A percentile compares a stretch with the other conserved stretches of the same genome.
phyloP scores from a whole-genome alignment of 306 rosid species.

The cucumber (Cucumis sativus) region DNA sequence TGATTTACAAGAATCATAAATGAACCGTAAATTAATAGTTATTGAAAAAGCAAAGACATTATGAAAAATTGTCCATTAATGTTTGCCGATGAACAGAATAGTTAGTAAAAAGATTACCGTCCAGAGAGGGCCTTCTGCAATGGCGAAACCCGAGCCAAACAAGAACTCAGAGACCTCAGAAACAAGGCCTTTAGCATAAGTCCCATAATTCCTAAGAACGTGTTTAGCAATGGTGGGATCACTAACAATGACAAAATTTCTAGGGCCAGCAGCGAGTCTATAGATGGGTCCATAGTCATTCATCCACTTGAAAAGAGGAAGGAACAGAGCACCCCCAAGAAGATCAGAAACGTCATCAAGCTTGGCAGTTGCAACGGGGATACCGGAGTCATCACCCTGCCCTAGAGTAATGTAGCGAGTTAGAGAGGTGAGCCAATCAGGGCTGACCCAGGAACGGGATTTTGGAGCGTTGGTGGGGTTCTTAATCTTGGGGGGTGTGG shows the following conservation, averaged over 20 bases:
- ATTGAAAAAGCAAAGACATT: background rate
- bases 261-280: constrained; percentile 82
- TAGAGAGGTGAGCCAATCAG: constrained; percentile 85
- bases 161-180: constrained; percentile 85
- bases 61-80: background rate
- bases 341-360: constrained; percentile 92
- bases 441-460: constrained; percentile 76
- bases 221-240: constrained; percentile 90
- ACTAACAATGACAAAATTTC: constrained; percentile 82
- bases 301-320: constrained; percentile 89
- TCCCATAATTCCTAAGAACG: constrained; percentile 70
- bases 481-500: constrained; percentile 17
- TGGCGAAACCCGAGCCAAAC: constrained; percentile 81
- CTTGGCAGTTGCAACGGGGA: constrained; percentile 62
- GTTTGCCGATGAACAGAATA: background rate
- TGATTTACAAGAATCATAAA: background rate
- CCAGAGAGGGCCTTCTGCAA: constrained; percentile 97
- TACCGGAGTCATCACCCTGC: constrained; percentile 52
- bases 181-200: constrained; percentile 63
- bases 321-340: constrained; percentile 84
- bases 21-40: background rate
- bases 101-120: constrained; percentile 37
- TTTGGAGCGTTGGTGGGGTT: constrained; percentile 14
- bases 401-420: constrained; percentile 35
- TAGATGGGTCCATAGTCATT: constrained; percentile 68